Percentiles rank a stretch among this genome's conserved stretches.
phyloP scores from a whole-genome alignment of 495 filamentous ascomycete genomes.

The Aspergillus affinis region DNA sequence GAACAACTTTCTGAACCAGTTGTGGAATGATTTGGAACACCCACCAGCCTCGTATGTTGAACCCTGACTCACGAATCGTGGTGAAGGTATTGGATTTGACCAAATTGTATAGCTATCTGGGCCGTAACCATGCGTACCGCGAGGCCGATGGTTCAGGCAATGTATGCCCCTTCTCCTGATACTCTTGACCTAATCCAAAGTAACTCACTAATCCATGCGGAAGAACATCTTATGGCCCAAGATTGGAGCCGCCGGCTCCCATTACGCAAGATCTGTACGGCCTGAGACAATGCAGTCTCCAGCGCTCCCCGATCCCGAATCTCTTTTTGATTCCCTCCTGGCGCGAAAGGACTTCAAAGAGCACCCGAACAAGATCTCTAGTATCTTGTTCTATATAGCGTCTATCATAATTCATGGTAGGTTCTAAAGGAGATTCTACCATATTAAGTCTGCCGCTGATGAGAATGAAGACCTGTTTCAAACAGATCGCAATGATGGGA shows the following conservation, averaged over 20 bases:
- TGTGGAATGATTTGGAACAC: slow-evolving; percentile 69
- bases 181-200: neutral
- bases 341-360: slow-evolving; percentile 60
- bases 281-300: slow-evolving; percentile 62
- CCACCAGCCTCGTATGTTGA: slow-evolving; percentile 61
- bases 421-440: slow-evolving; percentile 3
- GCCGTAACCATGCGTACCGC: slow-evolving; percentile 57
- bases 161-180: slow-evolving; percentile 23
- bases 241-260: slow-evolving; percentile 60
- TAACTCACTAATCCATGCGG: slow-evolving; percentile 12
- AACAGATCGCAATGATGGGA: slow-evolving; percentile 55
- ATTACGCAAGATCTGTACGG: slow-evolving; percentile 73
- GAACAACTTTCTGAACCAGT: neutral
- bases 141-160: slow-evolving; percentile 71
- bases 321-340: slow-evolving; percentile 77
- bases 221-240: slow-evolving; percentile 61
- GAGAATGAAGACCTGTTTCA: slow-evolving; percentile 55
- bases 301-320: slow-evolving; percentile 69
- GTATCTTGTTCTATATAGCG: slow-evolving; percentile 85
- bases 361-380: slow-evolving; percentile 80
- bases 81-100: slow-evolving; percentile 32
- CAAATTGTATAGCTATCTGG: slow-evolving; percentile 43
- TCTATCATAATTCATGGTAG: slow-evolving; percentile 84
- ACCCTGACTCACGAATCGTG: neutral
- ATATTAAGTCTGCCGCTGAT: slow-evolving; percentile 21